Conservation (phyloP, 1,284 basidiomycete genomes). For the Ustilago curta region DNA sequence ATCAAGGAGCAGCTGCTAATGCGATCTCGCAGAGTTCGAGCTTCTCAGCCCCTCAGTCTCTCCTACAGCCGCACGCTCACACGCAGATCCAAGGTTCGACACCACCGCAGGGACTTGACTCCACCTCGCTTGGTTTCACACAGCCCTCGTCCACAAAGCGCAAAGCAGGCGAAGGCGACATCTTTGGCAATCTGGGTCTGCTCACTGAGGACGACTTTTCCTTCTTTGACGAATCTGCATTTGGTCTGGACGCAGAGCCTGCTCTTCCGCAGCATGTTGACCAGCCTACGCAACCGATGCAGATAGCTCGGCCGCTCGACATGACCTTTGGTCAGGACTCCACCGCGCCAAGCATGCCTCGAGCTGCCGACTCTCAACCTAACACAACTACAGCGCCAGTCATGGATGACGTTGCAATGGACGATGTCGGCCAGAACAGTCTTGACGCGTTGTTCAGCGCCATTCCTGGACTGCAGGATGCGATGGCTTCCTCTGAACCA, state of each 20-base stretch:
- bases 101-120: conserved; percentile 9
- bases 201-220: conserved; percentile 66
- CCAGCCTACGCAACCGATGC: neutral
- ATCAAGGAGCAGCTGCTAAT: neutral
- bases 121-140: conserved; percentile 16
- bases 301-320: conserved; percentile 4
- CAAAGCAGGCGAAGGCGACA: conserved; percentile 40
- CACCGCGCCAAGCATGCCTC: neutral
- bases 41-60: conserved; percentile 4
- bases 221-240: conserved; percentile 61
- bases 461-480: conserved; percentile 41
- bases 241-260: conserved; percentile 24
- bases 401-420: conserved; percentile 35
- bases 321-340: conserved; percentile 1
- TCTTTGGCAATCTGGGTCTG: conserved; percentile 49
- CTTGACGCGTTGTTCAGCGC: conserved; percentile 42
- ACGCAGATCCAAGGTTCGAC: conserved; percentile 20
- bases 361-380: conserved; percentile 4
- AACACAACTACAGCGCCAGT: neutral
- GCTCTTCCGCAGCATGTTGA: conserved; percentile 8
- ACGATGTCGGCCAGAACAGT: conserved; percentile 31
- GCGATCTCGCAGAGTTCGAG: conserved; percentile 4
- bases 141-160: conserved; percentile 22
- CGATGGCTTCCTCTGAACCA: conserved; percentile 16
- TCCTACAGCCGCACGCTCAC: conserved; percentile 19